These are phyloP conservation scores for Gamarada debralockiae DNA, from an alignment of 495 filamentous ascomycete genomes.

Conservation along the genomic window DNA sequence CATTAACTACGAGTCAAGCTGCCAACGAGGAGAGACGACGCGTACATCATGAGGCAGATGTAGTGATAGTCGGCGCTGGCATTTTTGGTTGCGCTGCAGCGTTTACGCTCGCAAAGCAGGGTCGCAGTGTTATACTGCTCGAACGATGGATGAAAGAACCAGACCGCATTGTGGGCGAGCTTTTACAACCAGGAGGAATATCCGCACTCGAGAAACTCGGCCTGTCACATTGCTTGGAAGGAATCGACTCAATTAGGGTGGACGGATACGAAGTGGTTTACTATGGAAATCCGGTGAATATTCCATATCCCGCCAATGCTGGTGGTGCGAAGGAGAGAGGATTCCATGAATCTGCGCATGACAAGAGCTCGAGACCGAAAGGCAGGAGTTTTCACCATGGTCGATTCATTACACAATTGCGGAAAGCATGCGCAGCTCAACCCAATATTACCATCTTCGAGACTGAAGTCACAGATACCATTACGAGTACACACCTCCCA, in stretches of 20 bases:
- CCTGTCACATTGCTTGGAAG: slow-evolving; percentile 76
- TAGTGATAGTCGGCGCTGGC: slow-evolving; percentile 88
- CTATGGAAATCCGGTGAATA: slow-evolving; percentile 69
- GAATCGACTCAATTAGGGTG: slow-evolving; percentile 78
- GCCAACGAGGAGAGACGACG: slow-evolving; percentile 35
- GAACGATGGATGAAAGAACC: slow-evolving; percentile 90
- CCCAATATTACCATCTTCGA: slow-evolving; percentile 72
- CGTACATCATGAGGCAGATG: slow-evolving; percentile 61
- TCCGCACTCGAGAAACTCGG: slow-evolving; percentile 77
- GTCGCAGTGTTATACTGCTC: slow-evolving; percentile 85
- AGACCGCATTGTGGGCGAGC: slow-evolving; percentile 93
- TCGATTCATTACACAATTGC: slow-evolving; percentile 72
- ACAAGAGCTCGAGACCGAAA: slow-evolving; percentile 43
- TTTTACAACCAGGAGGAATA: slow-evolving; percentile 91
- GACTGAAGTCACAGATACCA: slow-evolving; percentile 60
- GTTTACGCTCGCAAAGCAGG: slow-evolving; percentile 75
- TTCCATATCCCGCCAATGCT: slow-evolving; percentile 62
- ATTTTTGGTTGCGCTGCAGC: slow-evolving; percentile 87
- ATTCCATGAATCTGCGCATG: slow-evolving; percentile 12
- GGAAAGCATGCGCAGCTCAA: slow-evolving; percentile 60
- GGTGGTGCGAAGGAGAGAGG: slow-evolving; percentile 3
- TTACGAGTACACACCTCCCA: slow-evolving; percentile 52
- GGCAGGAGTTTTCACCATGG: slow-evolving; percentile 82
- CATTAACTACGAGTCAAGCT: background rate
- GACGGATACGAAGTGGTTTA: slow-evolving; percentile 87